A percentile compares a stretch with the other conserved stretches of the same genome.
Conservation (phyloP, 2,329 filamentous ascomycete genomes). For the Westerdykella aurantiaca region DNA sequence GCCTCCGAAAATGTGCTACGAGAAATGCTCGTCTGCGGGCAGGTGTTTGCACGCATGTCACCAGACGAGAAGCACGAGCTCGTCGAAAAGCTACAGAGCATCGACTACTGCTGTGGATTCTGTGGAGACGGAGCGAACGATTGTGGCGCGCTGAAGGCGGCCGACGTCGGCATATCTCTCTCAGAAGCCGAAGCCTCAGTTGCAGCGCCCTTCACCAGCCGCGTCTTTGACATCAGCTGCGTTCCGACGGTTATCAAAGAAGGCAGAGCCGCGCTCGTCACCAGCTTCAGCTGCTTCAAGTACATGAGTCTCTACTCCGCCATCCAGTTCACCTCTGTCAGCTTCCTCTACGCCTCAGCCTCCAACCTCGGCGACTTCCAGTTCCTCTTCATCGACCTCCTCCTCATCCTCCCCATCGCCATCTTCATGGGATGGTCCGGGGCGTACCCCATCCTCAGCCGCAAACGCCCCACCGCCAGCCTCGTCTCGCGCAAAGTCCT, state of each 20-base stretch:
- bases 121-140: slow-evolving; percentile 98
- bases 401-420: slow-evolving; percentile 89
- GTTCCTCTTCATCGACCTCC: slow-evolving; percentile 91
- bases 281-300: slow-evolving; percentile 98
- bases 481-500: slow-evolving; percentile 90
- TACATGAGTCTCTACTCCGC: slow-evolving; percentile 99
- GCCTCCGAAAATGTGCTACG: slow-evolving; percentile 73
- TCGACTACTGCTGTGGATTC: slow-evolving; percentile 93
- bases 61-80: slow-evolving; percentile 98
- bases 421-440: slow-evolving; percentile 99
- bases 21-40: slow-evolving; percentile 82
- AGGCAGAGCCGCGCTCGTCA: slow-evolving; percentile 90
- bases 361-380: slow-evolving; percentile 97
- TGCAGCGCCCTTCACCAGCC: slow-evolving; percentile 93
- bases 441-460: slow-evolving; percentile 68
- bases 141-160: slow-evolving; percentile 92
- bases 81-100: slow-evolving; percentile 92
- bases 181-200: slow-evolving; percentile 97
- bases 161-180: slow-evolving; percentile 93
- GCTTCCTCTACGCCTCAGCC: slow-evolving; percentile 88
- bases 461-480: slow-evolving; percentile 84
- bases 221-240: slow-evolving; percentile 93
- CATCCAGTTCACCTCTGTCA: slow-evolving; percentile 98
- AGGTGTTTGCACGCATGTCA: slow-evolving; percentile 97
- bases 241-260: slow-evolving; percentile 90